Evolutionary conservation across 192 early-diverging fungal species (phyloP).

Genomic region (Pilaira anomala): DNA sequence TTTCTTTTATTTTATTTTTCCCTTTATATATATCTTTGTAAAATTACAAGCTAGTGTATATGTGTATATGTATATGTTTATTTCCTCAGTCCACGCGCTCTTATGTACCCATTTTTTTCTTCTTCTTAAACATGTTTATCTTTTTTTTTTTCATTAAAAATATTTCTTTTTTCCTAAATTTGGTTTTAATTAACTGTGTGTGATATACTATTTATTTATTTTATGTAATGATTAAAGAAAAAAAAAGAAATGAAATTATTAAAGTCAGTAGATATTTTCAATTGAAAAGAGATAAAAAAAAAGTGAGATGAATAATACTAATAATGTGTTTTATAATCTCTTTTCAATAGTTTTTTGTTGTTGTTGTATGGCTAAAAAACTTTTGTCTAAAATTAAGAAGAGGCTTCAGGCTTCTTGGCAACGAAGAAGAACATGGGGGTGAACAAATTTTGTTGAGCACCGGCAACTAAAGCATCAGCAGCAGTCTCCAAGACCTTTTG

Average conservation of each 20-base stretch:
- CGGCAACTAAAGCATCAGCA: conserved; percentile 77
- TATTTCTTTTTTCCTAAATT: too few relatives aligned
- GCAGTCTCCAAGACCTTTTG: conserved; percentile 78
- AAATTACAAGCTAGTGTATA: neutral
- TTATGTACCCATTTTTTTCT: neutral
- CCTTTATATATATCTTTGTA: neutral
- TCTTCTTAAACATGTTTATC: neutral
- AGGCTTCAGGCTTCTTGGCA: conserved; percentile 59
- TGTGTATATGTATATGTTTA: conserved; percentile 4
- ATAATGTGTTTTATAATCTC: neutral
- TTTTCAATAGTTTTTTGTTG: conserved; percentile 5
- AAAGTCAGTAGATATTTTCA: neutral
- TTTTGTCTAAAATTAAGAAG: neutral
- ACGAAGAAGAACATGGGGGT: conserved; percentile 95
- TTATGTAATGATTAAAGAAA: neutral
- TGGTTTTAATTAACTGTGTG: too few relatives aligned
- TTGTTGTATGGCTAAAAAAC: neutral
- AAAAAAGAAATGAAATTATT: neutral
- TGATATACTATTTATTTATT: too few relatives aligned
- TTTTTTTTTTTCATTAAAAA: neutral
- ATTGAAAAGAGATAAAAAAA: neutral
- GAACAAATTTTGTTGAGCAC: conserved; percentile 77
- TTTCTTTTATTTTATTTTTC: neutral
- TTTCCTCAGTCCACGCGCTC: neutral
- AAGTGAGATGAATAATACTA: neutral